Evolutionary conservation across 2,329 filamentous ascomycete species (phyloP).

Genomic region (Fusarium vanettenii): DNA sequence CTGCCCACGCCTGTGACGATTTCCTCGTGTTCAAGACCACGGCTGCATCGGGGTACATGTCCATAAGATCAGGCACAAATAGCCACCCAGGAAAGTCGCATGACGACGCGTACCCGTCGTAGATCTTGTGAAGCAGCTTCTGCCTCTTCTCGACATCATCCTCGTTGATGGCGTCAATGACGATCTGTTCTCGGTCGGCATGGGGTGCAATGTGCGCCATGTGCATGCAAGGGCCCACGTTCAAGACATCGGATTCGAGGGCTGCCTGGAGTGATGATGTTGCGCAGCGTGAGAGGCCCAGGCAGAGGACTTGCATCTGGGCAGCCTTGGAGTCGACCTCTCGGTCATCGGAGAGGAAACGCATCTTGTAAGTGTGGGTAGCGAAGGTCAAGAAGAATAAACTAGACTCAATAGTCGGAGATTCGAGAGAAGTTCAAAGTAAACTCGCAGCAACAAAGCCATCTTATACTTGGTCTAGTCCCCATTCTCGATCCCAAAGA

Average conservation of each 20-base stretch:
- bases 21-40: constrained; percentile 48
- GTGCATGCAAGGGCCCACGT: constrained; percentile 46
- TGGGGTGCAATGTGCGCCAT: constrained; percentile 42
- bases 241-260: constrained; percentile 43
- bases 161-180: constrained; percentile 43
- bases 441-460: not conserved
- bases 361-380: constrained; percentile 13
- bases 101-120: constrained; percentile 43
- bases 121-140: constrained; percentile 44
- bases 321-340: constrained; percentile 23
- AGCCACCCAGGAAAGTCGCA: constrained; percentile 45
- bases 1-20: constrained; percentile 35
- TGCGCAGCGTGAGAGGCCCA: constrained; percentile 48
- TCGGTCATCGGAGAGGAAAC: constrained; percentile 28
- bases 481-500: not conserved
- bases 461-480: not conserved
- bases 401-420: not conserved
- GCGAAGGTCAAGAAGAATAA: not conserved
- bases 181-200: constrained; percentile 37
- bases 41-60: constrained; percentile 49
- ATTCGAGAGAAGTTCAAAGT: not conserved
- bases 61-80: constrained; percentile 51
- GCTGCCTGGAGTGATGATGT: constrained; percentile 49
- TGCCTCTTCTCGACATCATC: constrained; percentile 39
- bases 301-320: constrained; percentile 41